Evolutionary conservation across 768 basidiomycete genomes (phyloP).

Genomic region (Rhodosporidiobolus sp.): DNA sequence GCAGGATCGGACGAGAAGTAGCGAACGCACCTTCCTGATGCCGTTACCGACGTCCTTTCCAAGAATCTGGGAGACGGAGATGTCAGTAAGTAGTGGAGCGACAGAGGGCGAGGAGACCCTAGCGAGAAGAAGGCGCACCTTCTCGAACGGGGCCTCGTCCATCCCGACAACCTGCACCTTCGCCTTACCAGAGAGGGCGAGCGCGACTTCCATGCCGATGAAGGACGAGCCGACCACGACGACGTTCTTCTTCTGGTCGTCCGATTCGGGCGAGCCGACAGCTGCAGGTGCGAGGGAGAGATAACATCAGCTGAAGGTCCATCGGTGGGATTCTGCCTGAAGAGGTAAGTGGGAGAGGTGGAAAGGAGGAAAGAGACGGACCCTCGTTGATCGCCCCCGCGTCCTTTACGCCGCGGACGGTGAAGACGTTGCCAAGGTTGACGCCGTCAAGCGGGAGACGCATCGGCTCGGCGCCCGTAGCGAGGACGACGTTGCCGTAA

Average conservation of each 20-base stretch:
- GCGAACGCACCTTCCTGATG: slow-evolving; percentile 62
- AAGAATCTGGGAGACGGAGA: too few relatives aligned
- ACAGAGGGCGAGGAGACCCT: too few relatives aligned
- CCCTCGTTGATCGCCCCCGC: slow-evolving; percentile 54
- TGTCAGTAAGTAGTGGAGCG: too few relatives aligned
- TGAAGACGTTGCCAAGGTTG: slow-evolving; percentile 71
- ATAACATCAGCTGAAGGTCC: too few relatives aligned
- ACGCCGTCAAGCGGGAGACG: slow-evolving; percentile 72
- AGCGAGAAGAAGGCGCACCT: too few relatives aligned
- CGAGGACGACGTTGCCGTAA: slow-evolving; percentile 77
- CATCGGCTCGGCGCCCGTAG: slow-evolving; percentile 70
- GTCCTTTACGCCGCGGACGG: slow-evolving; percentile 68
- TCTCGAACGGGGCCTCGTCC: slow-evolving; percentile 75
- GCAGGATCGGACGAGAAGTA: too few relatives aligned
- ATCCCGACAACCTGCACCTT: slow-evolving; percentile 80
- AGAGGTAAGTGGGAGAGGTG: neutral
- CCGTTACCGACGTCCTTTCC: slow-evolving; percentile 75
- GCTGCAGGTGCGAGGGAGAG: slow-evolving; percentile 13
- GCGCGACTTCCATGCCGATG: slow-evolving; percentile 88
- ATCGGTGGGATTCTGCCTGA: too few relatives aligned
- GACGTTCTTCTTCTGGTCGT: slow-evolving; percentile 59
- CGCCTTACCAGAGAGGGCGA: slow-evolving; percentile 67
- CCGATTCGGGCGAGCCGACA: slow-evolving; percentile 32
- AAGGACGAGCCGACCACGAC: slow-evolving; percentile 86
- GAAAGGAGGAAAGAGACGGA: neutral